A percentile compares a stretch with the other conserved stretches of the same genome.
Conservation (phyloP, 2,329 filamentous ascomycete genomes). For the Thielaviopsis ethacetica region DNA sequence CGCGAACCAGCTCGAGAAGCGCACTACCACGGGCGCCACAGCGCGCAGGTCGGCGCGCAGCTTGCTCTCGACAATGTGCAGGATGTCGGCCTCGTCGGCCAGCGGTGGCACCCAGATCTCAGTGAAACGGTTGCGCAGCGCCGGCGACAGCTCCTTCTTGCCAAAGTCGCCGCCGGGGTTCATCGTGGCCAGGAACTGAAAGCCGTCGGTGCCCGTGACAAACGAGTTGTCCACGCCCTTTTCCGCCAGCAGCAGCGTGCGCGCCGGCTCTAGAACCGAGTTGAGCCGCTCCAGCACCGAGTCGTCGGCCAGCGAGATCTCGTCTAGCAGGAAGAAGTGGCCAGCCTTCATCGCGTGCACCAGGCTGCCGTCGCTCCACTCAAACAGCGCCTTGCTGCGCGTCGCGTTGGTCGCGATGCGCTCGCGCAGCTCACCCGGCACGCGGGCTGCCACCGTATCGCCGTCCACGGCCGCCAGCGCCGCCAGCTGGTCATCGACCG, state of each 20-base stretch:
- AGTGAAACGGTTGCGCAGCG: constrained; percentile 87
- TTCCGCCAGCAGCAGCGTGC: constrained; percentile 78
- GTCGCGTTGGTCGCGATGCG: constrained; percentile 32
- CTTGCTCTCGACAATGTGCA: constrained; percentile 72
- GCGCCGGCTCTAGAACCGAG: constrained; percentile 79
- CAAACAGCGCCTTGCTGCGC: constrained; percentile 73
- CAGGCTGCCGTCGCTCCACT: constrained; percentile 89
- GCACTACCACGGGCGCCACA: constrained; percentile 55
- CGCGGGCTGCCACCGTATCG: constrained; percentile 22
- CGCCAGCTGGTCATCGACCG: constrained; percentile 16
- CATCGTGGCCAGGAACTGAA: constrained; percentile 97
- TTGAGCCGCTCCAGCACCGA: constrained; percentile 93
- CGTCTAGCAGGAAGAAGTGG: constrained; percentile 84
- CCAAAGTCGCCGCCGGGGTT: constrained; percentile 97
- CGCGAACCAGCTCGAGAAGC: constrained; percentile 90
- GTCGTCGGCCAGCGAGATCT: constrained; percentile 94
- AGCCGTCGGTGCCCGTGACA: constrained; percentile 58
- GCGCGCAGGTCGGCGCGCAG: constrained; percentile 37
- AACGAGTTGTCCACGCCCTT: constrained; percentile 77
- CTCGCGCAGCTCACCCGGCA: constrained; percentile 33
- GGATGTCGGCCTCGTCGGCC: constrained; percentile 68
- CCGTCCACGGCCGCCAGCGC: constrained; percentile 28
- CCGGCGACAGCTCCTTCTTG: constrained; percentile 92
- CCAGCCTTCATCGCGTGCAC: constrained; percentile 87
- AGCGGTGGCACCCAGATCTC: constrained; percentile 95